These are phyloP conservation scores for Peziza echinospora DNA, from an alignment of 495 filamentous ascomycete genomes.

Conservation along the genomic window DNA sequence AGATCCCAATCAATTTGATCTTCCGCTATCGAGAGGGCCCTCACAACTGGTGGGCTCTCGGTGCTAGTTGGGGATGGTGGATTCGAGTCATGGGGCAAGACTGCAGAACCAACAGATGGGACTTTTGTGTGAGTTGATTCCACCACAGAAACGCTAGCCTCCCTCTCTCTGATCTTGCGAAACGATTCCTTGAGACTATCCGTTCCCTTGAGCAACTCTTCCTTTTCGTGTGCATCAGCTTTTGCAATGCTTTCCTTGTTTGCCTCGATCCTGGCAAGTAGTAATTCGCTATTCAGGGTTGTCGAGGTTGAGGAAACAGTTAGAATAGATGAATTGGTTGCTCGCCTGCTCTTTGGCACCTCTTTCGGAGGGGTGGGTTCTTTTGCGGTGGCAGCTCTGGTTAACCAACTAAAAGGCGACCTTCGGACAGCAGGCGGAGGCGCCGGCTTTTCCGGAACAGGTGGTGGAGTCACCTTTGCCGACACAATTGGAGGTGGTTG, in stretches of 20 bases:
- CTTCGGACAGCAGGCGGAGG: constrained; percentile 10
- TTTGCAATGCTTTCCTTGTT: constrained; percentile 10
- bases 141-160: constrained; percentile 2
- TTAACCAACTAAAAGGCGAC: constrained; percentile 20
- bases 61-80: neutral
- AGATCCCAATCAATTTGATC: constrained; percentile 75
- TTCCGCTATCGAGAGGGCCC: constrained; percentile 8
- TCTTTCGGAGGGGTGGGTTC: constrained; percentile 3
- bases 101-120: constrained; percentile 9
- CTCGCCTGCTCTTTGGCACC: constrained; percentile 11
- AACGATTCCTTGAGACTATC: constrained; percentile 19
- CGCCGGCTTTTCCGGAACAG: constrained; percentile 3
- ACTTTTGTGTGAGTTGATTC: constrained; percentile 3
- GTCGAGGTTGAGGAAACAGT: constrained; percentile 13
- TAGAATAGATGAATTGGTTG: constrained; percentile 15
- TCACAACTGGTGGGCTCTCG: neutral
- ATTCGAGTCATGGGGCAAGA: neutral
- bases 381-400: constrained; percentile 8
- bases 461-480: constrained; percentile 9
- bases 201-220: constrained; percentile 12
- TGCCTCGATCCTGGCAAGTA: constrained; percentile 9
- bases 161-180: constrained; percentile 16
- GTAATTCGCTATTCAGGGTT: constrained; percentile 13
- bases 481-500: constrained; percentile 2
- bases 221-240: constrained; percentile 14